phyloP scores from a whole-genome alignment of 2,329 filamentous ascomycete genomes.

The Acephala macrosclerotiorum region DNA sequence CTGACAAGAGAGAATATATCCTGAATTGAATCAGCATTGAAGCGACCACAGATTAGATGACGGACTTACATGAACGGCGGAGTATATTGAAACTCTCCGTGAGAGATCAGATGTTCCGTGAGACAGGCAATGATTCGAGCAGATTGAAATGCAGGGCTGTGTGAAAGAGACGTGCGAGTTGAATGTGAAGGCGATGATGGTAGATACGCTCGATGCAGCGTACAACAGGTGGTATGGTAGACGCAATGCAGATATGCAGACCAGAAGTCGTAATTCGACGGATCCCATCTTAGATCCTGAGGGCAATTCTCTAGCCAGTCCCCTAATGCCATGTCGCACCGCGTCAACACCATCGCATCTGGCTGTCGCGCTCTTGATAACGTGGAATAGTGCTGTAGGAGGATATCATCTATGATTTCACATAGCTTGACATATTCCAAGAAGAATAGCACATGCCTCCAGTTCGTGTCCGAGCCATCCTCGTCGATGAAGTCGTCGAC shows the following conservation, averaged over 20 bases:
- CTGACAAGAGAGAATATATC: conserved; percentile 95
- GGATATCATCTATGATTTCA: conserved; percentile 96
- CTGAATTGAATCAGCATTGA: too few species aligned
- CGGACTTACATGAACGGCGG: conserved; percentile 79
- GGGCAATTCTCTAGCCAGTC: conserved; percentile 98
- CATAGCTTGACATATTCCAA: conserved; percentile 97
- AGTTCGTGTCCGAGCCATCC: conserved; percentile 78
- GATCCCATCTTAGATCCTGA: conserved; percentile 92
- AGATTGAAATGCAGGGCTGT: conserved; percentile 96
- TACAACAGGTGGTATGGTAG: conserved; percentile 97
- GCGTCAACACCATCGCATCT: conserved; percentile 93
- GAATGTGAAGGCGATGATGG: conserved; percentile 73
- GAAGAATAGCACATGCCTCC: conserved; percentile 92
- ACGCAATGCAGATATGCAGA: conserved; percentile 92
- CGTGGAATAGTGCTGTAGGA: conserved; percentile 97
- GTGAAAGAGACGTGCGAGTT: conserved; percentile 83
- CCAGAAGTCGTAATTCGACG: conserved; percentile 92
- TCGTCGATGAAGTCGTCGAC: conserved; percentile 98
- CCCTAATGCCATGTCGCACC: conserved; percentile 96
- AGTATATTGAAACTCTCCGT: conserved; percentile 86
- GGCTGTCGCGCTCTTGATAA: conserved; percentile 87
- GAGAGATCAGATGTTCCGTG: conserved; percentile 83
- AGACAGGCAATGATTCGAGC: conserved; percentile 98
- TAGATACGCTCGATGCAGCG: conserved; percentile 96
- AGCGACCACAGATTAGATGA: too few species aligned